Base-by-base conservation (phyloP, 495 filamentous ascomycete genomes). In the Talaromyces proteolyticus region DNA sequence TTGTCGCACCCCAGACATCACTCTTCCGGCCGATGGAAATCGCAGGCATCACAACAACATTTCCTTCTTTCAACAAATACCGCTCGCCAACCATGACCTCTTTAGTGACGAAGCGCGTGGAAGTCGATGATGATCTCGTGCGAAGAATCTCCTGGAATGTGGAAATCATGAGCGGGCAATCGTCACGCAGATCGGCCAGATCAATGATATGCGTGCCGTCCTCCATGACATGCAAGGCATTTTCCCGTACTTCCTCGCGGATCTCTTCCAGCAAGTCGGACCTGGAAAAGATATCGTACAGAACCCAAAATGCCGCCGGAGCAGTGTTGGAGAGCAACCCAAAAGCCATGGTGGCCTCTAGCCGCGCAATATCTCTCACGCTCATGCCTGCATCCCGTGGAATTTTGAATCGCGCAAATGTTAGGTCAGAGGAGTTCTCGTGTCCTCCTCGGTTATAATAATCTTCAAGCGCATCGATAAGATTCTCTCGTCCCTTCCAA, bases 301-400 rank as follows among this genome's bases (percentile, higher is more conserved):
- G 50, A 14, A 67, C 52, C 74, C 74, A 77, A 55, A 77, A 78
- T 4, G 58, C 53, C 14, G 72, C 56, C 3, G 74, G 74, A 21
- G 66, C 57, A 1, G 72, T 77, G 51, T 76, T 79, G 17, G 68
- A 68, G 2, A 78, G 46, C 17, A 77, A 49, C 0, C 62, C 76
- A 25, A 75, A 53, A 0, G 54, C 56, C 21, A 59, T 61, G 0
- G 61, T 58, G 8, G 67, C 60, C 54, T 78, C 73, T 16, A 62
- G 62, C 19, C 63, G 58, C 6, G 73, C 70, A 18, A 71, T 71
- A 47, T 76, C 68, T 29, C 68, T 60, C 3, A 67, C 11, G 1
- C 63, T 47, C 6, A 74, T 20, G 0, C 68, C 62, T n/a, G n/a
- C n/a, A n/a, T n/a, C n/a, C n/a, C n/a, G n/a, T n/a, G n/a, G n/a